These are phyloP conservation scores for Filosporella fistucella DNA, from an alignment of 495 filamentous ascomycete genomes.

Conservation along the genomic window DNA sequence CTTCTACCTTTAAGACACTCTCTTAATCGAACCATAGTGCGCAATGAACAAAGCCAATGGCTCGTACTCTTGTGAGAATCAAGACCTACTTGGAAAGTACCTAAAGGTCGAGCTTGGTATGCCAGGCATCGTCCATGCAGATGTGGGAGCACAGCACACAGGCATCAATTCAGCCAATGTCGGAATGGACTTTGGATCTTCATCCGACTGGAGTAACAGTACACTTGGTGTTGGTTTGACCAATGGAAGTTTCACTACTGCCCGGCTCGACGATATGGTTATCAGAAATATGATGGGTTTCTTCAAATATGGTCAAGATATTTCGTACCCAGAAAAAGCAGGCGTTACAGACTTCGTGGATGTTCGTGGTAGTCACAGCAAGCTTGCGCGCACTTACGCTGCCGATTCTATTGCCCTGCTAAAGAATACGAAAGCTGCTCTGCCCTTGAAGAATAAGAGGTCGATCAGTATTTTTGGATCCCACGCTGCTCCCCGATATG, in stretches of 20 bases:
- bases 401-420: slow-evolving; percentile 63
- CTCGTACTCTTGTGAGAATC: slow-evolving; percentile 47
- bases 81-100: slow-evolving; percentile 51
- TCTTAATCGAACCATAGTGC: too few species aligned
- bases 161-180: slow-evolving; percentile 71
- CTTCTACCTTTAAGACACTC: too few species aligned
- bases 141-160: slow-evolving; percentile 79
- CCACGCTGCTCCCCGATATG: slow-evolving; percentile 57
- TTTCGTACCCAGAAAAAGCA: slow-evolving; percentile 38
- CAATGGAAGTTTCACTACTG: slow-evolving; percentile 82
- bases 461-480: slow-evolving; percentile 63
- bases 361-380: slow-evolving; percentile 70
- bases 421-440: slow-evolving; percentile 54
- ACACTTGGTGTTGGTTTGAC: slow-evolving; percentile 37
- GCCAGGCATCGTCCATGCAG: slow-evolving; percentile 66
- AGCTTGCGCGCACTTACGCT: slow-evolving; percentile 59
- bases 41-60: background rate
- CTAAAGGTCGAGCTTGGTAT: slow-evolving; percentile 59
- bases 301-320: slow-evolving; percentile 66
- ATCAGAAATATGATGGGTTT: slow-evolving; percentile 86
- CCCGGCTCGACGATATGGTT: slow-evolving; percentile 85
- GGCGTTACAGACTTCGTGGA: slow-evolving; percentile 78
- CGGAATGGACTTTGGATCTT: slow-evolving; percentile 77
- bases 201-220: slow-evolving; percentile 40
- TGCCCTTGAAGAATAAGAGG: slow-evolving; percentile 54